Base-by-base conservation (phyloP, 768 basidiomycete genomes). In the Lentinus brumalis region DNA sequence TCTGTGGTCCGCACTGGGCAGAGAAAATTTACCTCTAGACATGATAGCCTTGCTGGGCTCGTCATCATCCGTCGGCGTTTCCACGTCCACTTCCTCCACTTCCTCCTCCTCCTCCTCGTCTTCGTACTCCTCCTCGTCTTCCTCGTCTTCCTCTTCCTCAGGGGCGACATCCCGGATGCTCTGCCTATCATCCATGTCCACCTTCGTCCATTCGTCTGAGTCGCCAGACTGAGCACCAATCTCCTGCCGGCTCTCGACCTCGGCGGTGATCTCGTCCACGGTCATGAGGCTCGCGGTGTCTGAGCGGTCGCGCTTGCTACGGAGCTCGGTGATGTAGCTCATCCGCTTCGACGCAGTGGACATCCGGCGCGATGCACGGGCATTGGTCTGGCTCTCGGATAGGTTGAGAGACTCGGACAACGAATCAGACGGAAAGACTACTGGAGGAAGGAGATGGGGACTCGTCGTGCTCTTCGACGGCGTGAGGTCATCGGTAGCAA, bases 251-350 rank as follows among this genome's bases (percentile, higher is more conserved):
- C 86, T 92, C 72, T 91, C 96, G 8, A 99, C 91, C 69, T 96
- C 91, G 10, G 94, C 95, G 0, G 97, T 98, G 68, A 99, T 97
- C 75, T 99, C 94, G 69, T 99, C 96, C 26, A 99, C 92, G 0
- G 96, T 99, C 74, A 98, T 82, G 68, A 98, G 76, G 66, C 92
- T 94, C 4, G 92, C 93, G 8, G 94, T 93, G 69, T 96, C 94
- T 0, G 91, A 91, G 41, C 83, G 80, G 68, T 97, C 94, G 21
- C 91, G 86, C 71, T 87, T 91, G 72, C 86, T 91, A 61, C 91
- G 80, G 57, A 93, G 72, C 69, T 94, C 92, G 1, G 88, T 89
- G 78, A 91, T 88, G 71, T 86, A 89, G 70, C 92, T 94, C 78
- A 87, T 82, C 5, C 92, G 86, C 65, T 83, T 85, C 44, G 79